Evolutionary conservation across 768 basidiomycete genomes (phyloP).

Genomic region (Lyophyllum atratum): DNA sequence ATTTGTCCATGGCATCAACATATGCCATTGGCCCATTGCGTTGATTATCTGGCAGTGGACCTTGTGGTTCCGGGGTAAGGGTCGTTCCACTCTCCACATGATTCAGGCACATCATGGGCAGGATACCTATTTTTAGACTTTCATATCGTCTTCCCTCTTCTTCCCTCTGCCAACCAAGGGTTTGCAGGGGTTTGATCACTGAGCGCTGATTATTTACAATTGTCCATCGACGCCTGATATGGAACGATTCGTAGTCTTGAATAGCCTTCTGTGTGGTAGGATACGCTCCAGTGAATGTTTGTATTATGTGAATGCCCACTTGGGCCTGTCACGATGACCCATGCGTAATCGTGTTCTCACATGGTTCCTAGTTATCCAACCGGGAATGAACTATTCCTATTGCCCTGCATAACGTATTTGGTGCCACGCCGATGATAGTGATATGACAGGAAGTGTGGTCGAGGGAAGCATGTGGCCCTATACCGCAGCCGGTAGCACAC

Average conservation of each 20-base stretch:
- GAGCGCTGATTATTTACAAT: no score
- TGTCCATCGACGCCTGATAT: no score
- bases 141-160: no score
- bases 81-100: neutral
- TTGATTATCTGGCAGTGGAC: neutral
- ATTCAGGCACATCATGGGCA: neutral
- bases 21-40: neutral
- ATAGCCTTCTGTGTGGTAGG: no score
- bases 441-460: neutral
- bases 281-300: no score
- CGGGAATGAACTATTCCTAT: neutral
- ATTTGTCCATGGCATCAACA: neutral
- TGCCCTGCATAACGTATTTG: no score
- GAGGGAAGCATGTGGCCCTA: constrained; percentile 1
- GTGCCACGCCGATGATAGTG: no score
- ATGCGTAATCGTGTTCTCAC: neutral
- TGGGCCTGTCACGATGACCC: neutral
- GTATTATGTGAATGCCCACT: no score
- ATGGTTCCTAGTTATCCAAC: neutral
- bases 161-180: no score
- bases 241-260: no score
- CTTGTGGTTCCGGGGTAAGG: neutral
- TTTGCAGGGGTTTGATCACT: no score
- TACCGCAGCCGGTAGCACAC: constrained; percentile 46
- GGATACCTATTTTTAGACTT: neutral